Percentiles rank a stretch among this genome's conserved stretches.
phyloP scores from a whole-genome alignment of 106 monocot species.

The Iris macrosiphon region DNA sequence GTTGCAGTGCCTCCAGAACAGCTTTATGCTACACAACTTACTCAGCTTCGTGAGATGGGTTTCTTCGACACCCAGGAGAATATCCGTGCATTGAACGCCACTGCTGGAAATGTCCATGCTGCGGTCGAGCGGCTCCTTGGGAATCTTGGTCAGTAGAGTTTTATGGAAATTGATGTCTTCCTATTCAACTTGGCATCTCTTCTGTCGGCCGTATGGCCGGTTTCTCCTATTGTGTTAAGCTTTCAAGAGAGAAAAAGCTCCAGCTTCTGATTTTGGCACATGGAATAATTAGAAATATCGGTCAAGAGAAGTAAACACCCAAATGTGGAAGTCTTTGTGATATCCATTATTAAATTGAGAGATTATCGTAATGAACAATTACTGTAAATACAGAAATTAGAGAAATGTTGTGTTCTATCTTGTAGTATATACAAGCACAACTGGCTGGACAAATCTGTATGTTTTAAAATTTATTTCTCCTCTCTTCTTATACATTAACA shows the following conservation, averaged over 20 bases:
- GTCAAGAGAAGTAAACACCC: too few relatives aligned
- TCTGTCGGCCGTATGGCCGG: not conserved
- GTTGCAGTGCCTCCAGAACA: slow-evolving; percentile 86
- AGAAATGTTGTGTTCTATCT: too few relatives aligned
- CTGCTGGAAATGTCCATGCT: slow-evolving; percentile 84
- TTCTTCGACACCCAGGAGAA: slow-evolving; percentile 95
- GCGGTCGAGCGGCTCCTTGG: slow-evolving; percentile 85
- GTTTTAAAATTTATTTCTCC: too few relatives aligned
- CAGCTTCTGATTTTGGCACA: slow-evolving; percentile 6
- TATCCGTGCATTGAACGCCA: slow-evolving; percentile 72
- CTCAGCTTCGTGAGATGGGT: slow-evolving; percentile 98
- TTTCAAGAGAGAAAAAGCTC: not conserved
- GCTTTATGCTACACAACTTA: slow-evolving; percentile 75
- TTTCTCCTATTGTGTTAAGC: not conserved
- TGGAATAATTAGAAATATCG: slow-evolving; percentile 8
- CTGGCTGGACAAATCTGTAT: too few relatives aligned
- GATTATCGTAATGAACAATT: too few relatives aligned
- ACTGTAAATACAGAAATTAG: too few relatives aligned
- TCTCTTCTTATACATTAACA: too few relatives aligned
- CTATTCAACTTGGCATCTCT: not conserved
- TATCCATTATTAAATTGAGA: too few relatives aligned
- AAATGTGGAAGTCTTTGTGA: too few relatives aligned
- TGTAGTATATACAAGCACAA: too few relatives aligned
- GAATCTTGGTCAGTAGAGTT: slow-evolving; percentile 66
- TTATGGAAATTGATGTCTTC: too few relatives aligned